phyloP scores from a whole-genome alignment of 176 grass and related monocot genomes.

The Avena sativa region DNA sequence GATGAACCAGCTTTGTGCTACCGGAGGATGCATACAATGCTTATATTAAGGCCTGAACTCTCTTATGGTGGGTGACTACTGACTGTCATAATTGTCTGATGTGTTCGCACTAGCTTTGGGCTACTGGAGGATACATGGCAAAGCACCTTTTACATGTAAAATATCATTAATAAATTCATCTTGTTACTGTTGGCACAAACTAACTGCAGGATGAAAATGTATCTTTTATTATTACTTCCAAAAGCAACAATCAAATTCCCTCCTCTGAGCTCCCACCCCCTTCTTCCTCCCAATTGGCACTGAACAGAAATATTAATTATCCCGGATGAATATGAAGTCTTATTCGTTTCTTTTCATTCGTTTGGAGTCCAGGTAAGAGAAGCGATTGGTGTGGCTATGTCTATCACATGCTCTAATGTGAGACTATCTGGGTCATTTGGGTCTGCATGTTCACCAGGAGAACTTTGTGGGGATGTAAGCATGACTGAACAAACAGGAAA shows the following conservation, averaged over 20 bases:
- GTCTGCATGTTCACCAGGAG: conserved; percentile 32
- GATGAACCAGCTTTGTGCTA: not conserved
- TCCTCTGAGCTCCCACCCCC: not conserved
- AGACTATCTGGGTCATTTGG: conserved; percentile 56
- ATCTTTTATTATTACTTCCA: not conserved
- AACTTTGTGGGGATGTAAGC: conserved; percentile 41
- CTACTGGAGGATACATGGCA: not conserved
- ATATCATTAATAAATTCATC: conserved; percentile 7
- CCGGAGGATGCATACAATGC: not conserved
- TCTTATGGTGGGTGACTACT: not conserved
- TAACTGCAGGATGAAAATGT: not conserved
- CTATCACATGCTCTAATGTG: conserved; percentile 85
- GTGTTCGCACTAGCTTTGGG: not conserved
- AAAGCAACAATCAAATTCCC: not conserved
- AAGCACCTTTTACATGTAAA: conserved; percentile 19
- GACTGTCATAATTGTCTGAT: not conserved
- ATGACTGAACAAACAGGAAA: conserved; percentile 61
- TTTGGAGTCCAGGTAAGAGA: conserved; percentile 78
- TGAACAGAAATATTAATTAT: conserved; percentile 17
- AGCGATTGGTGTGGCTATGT: conserved; percentile 87
- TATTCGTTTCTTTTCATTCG: conserved; percentile 27
- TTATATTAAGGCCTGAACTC: not conserved
- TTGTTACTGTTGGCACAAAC: not conserved
- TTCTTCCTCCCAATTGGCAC: not conserved
- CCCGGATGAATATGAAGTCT: not conserved